Percentiles rank a stretch among this genome's conserved stretches.
Conservation (phyloP, 2,329 filamentous ascomycete species). For the Diatrype stigma region DNA sequence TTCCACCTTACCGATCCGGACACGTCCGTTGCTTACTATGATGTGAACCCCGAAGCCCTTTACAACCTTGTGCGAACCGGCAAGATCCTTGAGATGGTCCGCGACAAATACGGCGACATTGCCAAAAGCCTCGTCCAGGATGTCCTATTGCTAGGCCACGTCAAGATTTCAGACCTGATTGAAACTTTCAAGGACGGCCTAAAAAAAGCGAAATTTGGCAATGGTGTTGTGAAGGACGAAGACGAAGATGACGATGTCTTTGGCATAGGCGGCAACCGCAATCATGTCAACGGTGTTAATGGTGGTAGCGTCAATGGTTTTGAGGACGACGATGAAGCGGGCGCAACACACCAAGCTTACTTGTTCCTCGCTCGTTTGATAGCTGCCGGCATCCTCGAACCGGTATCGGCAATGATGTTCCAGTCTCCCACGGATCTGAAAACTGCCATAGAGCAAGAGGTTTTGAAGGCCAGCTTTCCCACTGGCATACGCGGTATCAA, state of each 20-base stretch:
- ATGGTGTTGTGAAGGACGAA: conserved; percentile 19
- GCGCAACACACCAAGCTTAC: conserved; percentile 41
- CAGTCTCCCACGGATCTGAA: conserved; percentile 58
- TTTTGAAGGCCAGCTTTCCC: conserved; percentile 49
- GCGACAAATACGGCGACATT: conserved; percentile 67
- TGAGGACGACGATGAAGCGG: conserved; percentile 7
- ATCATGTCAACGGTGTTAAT: conserved; percentile 33
- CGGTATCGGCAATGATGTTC: conserved; percentile 54
- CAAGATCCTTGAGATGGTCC: conserved; percentile 73
- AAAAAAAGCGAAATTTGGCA: conserved; percentile 22
- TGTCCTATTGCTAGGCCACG: conserved; percentile 73
- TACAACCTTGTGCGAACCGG: conserved; percentile 80
- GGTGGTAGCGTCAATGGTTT: conserved; percentile 21
- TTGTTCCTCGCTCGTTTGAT: conserved; percentile 52
- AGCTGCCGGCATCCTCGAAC: conserved; percentile 63
- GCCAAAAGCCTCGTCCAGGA: conserved; percentile 72
- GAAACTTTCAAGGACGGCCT: conserved; percentile 50
- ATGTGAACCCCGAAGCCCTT: conserved; percentile 74
- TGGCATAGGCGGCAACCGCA: conserved; percentile 32
- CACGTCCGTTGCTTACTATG: conserved; percentile 67
- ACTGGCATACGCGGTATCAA: conserved; percentile 58
- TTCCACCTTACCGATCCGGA: conserved; percentile 65
- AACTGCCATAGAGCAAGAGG: conserved; percentile 59
- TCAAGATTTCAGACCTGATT: conserved; percentile 65
- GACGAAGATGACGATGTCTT: conserved; percentile 29